These are phyloP conservation scores for Rhizopogon parksii DNA, from an alignment of 1,284 basidiomycete genomes.

Conservation along the genomic window DNA sequence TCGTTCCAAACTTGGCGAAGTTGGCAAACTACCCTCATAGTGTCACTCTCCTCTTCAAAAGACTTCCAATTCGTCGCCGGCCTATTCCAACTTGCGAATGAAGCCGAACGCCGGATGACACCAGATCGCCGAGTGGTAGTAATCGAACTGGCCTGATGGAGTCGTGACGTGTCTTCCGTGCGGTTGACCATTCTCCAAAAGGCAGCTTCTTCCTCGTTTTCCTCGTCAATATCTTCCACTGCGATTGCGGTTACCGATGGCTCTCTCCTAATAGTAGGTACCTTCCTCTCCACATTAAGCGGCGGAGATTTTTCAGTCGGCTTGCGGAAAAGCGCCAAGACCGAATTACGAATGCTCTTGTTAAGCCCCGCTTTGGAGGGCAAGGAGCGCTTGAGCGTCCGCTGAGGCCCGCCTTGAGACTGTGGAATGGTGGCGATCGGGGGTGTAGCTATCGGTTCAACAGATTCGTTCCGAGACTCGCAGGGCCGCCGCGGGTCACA, in stretches of 20 bases:
- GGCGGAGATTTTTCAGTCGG: background rate
- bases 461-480: constrained; percentile 3
- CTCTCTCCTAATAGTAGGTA: background rate
- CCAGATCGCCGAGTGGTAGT: background rate
- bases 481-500: constrained; percentile 1
- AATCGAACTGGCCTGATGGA: background rate
- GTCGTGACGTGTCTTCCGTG: background rate
- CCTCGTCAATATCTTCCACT: background rate
- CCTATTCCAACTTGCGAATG: constrained; percentile 13
- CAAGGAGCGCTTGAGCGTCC: constrained; percentile 10
- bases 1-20: constrained; percentile 13
- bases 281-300: background rate
- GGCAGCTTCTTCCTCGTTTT: constrained; percentile 1
- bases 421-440: constrained; percentile 13
- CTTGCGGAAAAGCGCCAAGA: constrained; percentile 9
- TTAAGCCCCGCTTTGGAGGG: constrained; percentile 6
- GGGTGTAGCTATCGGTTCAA: background rate
- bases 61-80: background rate
- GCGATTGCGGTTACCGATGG: background rate
- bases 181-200: background rate
- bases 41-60: constrained; percentile 7
- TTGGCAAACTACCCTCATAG: constrained; percentile 12
- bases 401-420: background rate
- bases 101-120: constrained; percentile 23
- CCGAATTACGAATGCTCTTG: constrained; percentile 3